A percentile compares a stretch with the other conserved stretches of the same genome.
phyloP scores from a whole-genome alignment of 371 early-diverging fungal species.

The Haplosporangium sp. region DNA sequence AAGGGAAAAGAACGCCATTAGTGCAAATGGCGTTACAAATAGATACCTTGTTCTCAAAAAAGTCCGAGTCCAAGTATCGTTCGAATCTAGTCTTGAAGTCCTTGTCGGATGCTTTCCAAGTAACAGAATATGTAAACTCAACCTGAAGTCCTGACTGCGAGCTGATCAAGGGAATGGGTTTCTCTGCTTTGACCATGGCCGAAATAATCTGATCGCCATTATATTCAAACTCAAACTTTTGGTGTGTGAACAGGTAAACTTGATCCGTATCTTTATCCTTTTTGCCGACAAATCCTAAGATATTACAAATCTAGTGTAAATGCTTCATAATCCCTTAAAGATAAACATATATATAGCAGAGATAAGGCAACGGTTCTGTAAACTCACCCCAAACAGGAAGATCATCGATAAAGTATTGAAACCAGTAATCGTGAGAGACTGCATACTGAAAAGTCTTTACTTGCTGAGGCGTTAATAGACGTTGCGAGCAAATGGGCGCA shows the following conservation, averaged over 20 bases:
- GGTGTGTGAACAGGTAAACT: constrained; percentile 72
- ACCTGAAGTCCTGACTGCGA: constrained; percentile 54
- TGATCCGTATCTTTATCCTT: constrained; percentile 37
- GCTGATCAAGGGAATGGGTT: constrained; percentile 56
- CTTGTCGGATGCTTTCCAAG: constrained; percentile 68
- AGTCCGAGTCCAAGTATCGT: constrained; percentile 77
- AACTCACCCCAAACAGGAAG: constrained; percentile 66
- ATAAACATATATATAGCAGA: too few species aligned
- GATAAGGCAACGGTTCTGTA: neutral
- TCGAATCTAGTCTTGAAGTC: constrained; percentile 76
- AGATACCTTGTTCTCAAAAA: constrained; percentile 74
- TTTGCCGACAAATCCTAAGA: constrained; percentile 59
- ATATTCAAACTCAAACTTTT: constrained; percentile 68
- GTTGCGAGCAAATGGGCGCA: constrained; percentile 58
- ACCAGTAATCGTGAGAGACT: constrained; percentile 74
- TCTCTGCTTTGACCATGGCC: constrained; percentile 58
- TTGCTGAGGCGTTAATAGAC: constrained; percentile 57
- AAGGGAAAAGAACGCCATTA: neutral
- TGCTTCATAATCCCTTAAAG: neutral
- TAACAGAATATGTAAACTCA: constrained; percentile 81
- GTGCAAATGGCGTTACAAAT: neutral
- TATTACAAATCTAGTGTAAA: neutral
- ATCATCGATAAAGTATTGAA: constrained; percentile 81
- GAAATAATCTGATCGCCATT: constrained; percentile 75
- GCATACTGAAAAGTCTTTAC: constrained; percentile 73